Base-by-base conservation (phyloP, 768 basidiomycete genomes). In the Agrocybe praecox region DNA sequence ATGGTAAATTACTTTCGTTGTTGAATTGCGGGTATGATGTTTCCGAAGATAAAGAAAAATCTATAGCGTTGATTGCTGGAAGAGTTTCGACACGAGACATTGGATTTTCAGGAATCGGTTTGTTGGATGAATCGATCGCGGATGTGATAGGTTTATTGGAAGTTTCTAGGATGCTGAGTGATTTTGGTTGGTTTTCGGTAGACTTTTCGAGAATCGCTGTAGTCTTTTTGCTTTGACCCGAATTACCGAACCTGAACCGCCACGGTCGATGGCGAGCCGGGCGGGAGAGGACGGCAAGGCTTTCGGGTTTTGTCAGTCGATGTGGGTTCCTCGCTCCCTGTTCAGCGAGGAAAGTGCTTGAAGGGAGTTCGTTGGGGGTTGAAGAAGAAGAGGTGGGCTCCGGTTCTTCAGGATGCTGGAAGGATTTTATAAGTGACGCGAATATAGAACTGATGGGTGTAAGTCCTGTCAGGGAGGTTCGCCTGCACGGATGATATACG, bases 181-280 rank as follows among this genome's bases (percentile, higher is more conserved):
- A 36, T 33, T 44, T 36, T 58, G 51, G 57, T 49, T 52, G 51
- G 34, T 56, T 53, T 45, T 55, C 10, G 50, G 49, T 49, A 46
- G 49, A 14, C 17, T 46, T 56, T 56, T 58, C 56, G 50, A 46
- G 44, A 59, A 59, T 64, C 56, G 51, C 55, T 62, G 51, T 49
- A 55, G 53, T 60, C 55, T 57, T 65, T 46, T 58, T 69, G 62
- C 63, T 62, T 71, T 68, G 75, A 75, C 76, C 80, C 72, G 74
- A 72, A 77, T 81, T 86, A 87, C 85, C 85, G 83, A 84, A 71
- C 85, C 84, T 81, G 75, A 77, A 81, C 89, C 89, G 87, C 89
- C 86, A 80, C 85, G 86, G 86, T 83, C 77, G 70, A 74, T 61
- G 71, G 76, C 69, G 74, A 75, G 74, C 81, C 81, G 75, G 80